A percentile compares a stretch with the other conserved stretches of the same genome.
phyloP scores from a whole-genome alignment of 2,329 filamentous ascomycete genomes.

The Botrytis sinoallii region DNA sequence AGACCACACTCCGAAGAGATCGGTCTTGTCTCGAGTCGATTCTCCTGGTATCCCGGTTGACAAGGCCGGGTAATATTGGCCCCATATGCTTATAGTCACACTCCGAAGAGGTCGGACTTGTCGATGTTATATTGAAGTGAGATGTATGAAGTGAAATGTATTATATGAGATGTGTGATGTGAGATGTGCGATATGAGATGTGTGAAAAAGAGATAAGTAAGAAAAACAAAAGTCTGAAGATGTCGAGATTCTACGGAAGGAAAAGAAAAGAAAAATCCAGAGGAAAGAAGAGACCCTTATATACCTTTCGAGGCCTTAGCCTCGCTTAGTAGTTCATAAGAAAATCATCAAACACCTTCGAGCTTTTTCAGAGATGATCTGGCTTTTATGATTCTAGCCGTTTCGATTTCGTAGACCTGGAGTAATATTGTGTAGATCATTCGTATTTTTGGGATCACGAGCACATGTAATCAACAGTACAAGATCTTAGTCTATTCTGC shows the following conservation, averaged over 20 bases:
- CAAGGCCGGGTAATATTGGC: background rate
- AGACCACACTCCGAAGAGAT: background rate
- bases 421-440: fast-evolving
- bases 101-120: background rate
- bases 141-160: too few relatives aligned
- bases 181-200: background rate
- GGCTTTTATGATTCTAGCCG: background rate
- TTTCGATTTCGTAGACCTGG: background rate
- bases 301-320: background rate
- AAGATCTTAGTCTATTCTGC: background rate
- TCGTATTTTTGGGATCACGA: background rate
- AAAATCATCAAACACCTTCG: background rate
- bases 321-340: background rate
- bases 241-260: background rate
- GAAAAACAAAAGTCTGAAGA: background rate
- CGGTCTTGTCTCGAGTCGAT: background rate
- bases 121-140: background rate
- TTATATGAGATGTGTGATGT: too few relatives aligned
- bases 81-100: too few relatives aligned
- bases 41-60: background rate
- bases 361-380: background rate
- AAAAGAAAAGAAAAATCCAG: background rate
- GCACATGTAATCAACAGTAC: background rate
- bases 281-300: background rate
- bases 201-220: background rate